Base-by-base conservation (phyloP, 1,284 basidiomycete genomes). In the Tremellales sp. region DNA sequence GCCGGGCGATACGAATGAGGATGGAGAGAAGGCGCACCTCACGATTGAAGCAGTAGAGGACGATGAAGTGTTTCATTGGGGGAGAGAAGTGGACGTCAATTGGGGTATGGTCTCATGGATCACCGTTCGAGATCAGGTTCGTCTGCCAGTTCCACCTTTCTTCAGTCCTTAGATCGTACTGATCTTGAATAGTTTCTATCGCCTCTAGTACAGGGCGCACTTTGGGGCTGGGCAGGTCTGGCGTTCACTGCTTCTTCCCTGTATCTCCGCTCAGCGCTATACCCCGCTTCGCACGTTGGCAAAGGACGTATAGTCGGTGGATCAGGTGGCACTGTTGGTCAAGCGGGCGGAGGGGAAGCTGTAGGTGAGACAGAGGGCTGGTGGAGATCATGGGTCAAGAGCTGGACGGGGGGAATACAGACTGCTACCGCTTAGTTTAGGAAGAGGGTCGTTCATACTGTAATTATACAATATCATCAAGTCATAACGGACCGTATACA, bases 41-140 rank as follows among this genome's bases (percentile, higher is more conserved):
- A 65, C 17, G 61, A 65, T 0, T 50, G 45, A 10, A 51, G 52
- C 21, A 19, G 51, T 65, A 22, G 61, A 70, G 13, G 50, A 64
- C 17, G 68, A 70, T 52, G 58, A 50, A 46, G 67, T 70, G 13
- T 70, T 67, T 36, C 58, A 65, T 24, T 68, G 62, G 61, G 72
- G 70, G 3, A 43, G 61, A 41, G 54, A 66, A 40, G 60, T 72
- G 2, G 57, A 61, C 25, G 70, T 74, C 15, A 57, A 68, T 33
- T 74, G 70, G 68, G 39, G 49, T 1, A 56, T 57, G 42, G 65
- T 65, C 1, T 42, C 53, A 13, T 73, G 70, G 67, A 63, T 73
- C 2, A 75, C 73, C 0, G 29, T 73, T 8, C 46, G 67, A 41
- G 73, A 75, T 64, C 73, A 75, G 56, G 73, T 73, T 41, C 49